phyloP scores from a whole-genome alignment of 2,329 filamentous ascomycete genomes.

The Calonectria leucothoes region DNA sequence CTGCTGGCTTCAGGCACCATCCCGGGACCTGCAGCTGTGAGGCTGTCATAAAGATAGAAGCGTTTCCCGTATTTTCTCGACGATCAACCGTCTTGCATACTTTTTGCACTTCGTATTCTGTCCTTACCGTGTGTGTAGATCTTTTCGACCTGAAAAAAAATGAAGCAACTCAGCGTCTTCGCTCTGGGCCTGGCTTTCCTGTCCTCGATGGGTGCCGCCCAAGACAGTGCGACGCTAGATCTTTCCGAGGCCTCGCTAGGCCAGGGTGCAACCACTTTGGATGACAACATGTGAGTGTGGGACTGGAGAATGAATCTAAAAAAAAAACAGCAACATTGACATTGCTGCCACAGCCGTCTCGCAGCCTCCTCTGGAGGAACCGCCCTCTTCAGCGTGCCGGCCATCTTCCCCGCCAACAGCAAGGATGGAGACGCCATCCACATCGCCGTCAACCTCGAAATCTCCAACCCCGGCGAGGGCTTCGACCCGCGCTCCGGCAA shows the following conservation, averaged over 20 bases:
- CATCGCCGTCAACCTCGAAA: slow-evolving; percentile 4
- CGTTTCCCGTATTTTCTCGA: background rate
- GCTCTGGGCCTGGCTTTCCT: background rate
- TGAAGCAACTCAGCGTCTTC: background rate
- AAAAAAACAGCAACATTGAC: background rate
- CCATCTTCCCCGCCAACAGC: background rate
- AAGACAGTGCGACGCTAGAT: slow-evolving; percentile 1
- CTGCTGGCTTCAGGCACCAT: background rate
- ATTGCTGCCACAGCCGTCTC: background rate
- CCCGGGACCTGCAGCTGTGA: background rate
- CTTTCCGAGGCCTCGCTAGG: background rate
- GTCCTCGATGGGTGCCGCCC: background rate
- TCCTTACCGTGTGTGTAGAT: background rate
- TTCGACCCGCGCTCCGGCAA: slow-evolving; percentile 9
- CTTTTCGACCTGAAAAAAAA: background rate
- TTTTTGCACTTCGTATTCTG: slow-evolving; percentile 6
- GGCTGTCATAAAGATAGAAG: background rate
- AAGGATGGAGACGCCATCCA: slow-evolving; percentile 12
- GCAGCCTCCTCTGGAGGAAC: background rate
- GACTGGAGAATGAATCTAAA: no score
- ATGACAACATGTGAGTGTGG: background rate
- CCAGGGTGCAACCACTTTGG: background rate
- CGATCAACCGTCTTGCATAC: slow-evolving; percentile 7
- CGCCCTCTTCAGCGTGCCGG: background rate
- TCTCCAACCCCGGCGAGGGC: slow-evolving; percentile 4